Evolutionary conservation across 257 asterid species (phyloP), one percentile per base, ranked within the genome.

Genomic region (Capsicum rhomboideum): DNA sequence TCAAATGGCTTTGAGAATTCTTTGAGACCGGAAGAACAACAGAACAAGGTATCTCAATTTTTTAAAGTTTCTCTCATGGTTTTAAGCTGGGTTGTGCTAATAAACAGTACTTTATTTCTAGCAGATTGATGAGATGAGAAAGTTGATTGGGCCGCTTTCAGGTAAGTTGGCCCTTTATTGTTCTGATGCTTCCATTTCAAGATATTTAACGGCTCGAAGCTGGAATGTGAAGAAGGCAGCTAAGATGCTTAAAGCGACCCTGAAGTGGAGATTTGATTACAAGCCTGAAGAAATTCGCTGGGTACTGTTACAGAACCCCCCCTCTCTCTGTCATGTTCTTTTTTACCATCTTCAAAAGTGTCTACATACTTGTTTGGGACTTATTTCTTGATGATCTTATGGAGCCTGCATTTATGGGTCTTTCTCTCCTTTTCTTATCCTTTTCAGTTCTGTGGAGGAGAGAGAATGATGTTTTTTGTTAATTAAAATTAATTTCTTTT

Each of bases 181-280:
- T 90, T 86, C 96, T 1, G 97, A 95, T 88, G 93, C 92, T 50
- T 86, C 92, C 77, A 86, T 94, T 68, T 40, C 88, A 42, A 92
- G 99, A 87, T 95, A 92, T 88, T 89, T 97, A 87, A 91, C 86
- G 85, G 99, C 99, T 13, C 86, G 96, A 72, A 93, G 87, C 85
- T 92, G 99, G 99, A 91, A 93, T 83, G 97, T 93, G 31, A 93
- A 93, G 88, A 97, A 93, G 89, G 96, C 99, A 9, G 93, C 90
- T 87, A 97, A 91, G 88, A 97, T 97, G 99, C 93, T 97, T 66
- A 95, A 93, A 85, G 92, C 90, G 17, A 90, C 93, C 59, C 90
- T 97, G 2, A 92, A 95, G 84, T 97, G 99, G 99, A 90, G 99
- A 83, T 71, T 42, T 20, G 96, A 91, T 67, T 93, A 71, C 91